A percentile compares a stretch with the other conserved stretches of the same genome.
These are phyloP conservation scores for Clavariopsis aquatica DNA, from an alignment of 495 filamentous ascomycete genomes.

Conservation along the genomic window DNA sequence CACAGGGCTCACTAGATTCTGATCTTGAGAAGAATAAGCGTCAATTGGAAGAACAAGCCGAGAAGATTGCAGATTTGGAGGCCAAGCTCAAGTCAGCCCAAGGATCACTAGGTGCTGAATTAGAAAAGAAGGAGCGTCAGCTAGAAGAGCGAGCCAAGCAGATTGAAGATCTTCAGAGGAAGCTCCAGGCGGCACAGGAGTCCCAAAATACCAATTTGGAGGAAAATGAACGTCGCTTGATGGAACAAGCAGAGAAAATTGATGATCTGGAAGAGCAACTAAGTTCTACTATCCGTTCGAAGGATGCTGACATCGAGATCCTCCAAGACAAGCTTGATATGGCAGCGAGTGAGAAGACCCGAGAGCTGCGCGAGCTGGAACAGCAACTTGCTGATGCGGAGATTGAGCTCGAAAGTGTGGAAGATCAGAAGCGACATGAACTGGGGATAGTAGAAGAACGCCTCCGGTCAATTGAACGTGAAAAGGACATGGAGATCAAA, in stretches of 20 bases:
- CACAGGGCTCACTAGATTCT: conserved; percentile 49
- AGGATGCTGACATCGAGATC: conserved; percentile 59
- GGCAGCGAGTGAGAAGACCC: conserved; percentile 22
- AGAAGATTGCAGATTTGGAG: conserved; percentile 47
- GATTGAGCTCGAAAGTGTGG: conserved; percentile 32
- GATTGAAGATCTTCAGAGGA: conserved; percentile 35
- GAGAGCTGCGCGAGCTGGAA: conserved; percentile 27
- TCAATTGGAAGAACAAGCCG: conserved; percentile 45
- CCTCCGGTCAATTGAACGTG: conserved; percentile 15
- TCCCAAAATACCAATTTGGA: conserved; percentile 64
- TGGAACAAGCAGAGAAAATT: conserved; percentile 30
- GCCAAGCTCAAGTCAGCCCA: conserved; percentile 53
- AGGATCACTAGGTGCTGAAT: conserved; percentile 24
- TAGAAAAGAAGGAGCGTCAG: conserved; percentile 35
- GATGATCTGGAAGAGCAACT: conserved; percentile 34
- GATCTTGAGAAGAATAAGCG: conserved; percentile 68
- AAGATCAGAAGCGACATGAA: conserved; percentile 35
- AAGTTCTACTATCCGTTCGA: conserved; percentile 41
- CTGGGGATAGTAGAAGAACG: conserved; percentile 34
- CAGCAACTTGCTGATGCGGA: conserved; percentile 25
- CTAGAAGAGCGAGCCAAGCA: conserved; percentile 61
- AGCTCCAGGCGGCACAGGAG: conserved; percentile 12
- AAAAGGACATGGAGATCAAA: conserved; percentile 37
- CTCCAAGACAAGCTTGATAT: conserved; percentile 55
- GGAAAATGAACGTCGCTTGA: conserved; percentile 26